phyloP scores from a whole-genome alignment of 805 yeast genomes.

The Cephaloascus albidus region DNA sequence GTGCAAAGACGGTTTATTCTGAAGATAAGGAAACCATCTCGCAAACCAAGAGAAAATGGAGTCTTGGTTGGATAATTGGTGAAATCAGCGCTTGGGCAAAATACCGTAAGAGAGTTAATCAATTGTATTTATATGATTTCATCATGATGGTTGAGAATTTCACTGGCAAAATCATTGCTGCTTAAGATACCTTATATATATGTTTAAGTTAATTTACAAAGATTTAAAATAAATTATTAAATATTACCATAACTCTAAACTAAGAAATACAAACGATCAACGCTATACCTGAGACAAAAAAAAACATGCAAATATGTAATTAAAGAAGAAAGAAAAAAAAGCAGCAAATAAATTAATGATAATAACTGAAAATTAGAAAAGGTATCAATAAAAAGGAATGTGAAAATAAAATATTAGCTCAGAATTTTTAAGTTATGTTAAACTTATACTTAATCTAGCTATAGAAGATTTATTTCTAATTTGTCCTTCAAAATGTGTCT shows the following conservation, averaged over 20 bases:
- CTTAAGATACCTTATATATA: too few relatives aligned
- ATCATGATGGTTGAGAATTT: conserved; percentile 13
- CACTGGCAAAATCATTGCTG: not conserved
- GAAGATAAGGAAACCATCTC: conserved; percentile 42
- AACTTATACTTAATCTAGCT: not conserved
- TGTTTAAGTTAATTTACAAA: too few relatives aligned
- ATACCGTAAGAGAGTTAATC: conserved; percentile 20
- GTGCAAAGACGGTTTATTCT: conserved; percentile 71
- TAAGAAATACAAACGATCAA: too few relatives aligned
- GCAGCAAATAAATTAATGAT: too few relatives aligned
- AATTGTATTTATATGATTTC: conserved; percentile 23
- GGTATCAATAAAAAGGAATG: too few relatives aligned
- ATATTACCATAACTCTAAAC: too few relatives aligned
- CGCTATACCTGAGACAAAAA: too few relatives aligned
- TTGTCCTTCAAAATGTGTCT: not conserved
- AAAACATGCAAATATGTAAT: too few relatives aligned
- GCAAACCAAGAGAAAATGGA: conserved; percentile 8
- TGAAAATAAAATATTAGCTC: too few relatives aligned
- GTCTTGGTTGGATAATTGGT: conserved; percentile 10
- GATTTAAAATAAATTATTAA: too few relatives aligned
- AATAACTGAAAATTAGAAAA: too few relatives aligned
- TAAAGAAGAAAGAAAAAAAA: too few relatives aligned
- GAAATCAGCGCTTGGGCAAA: conserved; percentile 19
- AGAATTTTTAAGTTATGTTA: not conserved
- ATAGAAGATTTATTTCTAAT: not conserved